Evolutionary conservation across 306 rosid species (phyloP).

Genomic region (Sphenostylis stenocarpa): DNA sequence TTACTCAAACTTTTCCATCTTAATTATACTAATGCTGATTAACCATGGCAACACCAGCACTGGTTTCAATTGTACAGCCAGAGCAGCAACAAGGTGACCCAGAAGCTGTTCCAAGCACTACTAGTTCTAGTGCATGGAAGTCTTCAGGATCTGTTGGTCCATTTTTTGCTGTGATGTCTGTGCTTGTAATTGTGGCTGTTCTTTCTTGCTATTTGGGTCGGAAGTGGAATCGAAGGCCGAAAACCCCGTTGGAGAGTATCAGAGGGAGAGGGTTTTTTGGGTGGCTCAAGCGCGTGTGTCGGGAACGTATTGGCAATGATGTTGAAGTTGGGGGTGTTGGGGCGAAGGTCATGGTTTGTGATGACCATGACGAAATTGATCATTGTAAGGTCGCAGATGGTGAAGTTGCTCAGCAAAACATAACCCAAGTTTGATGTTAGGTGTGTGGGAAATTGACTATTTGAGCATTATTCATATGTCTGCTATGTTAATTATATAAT

Average conservation of each 20-base stretch:
- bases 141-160: conserved; percentile 70
- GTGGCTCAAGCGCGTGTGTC: conserved; percentile 48
- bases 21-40: neutral
- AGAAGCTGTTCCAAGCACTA: neutral
- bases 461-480: neutral
- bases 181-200: conserved; percentile 49
- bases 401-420: conserved; percentile 26
- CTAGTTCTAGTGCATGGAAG: conserved; percentile 21
- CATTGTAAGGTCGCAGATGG: conserved; percentile 25
- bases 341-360: conserved; percentile 42
- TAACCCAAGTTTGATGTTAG: neutral
- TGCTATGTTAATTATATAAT: neutral
- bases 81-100: conserved; percentile 7
- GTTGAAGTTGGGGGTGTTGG: conserved; percentile 34
- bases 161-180: conserved; percentile 66
- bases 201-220: conserved; percentile 62
- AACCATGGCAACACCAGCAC: conserved; percentile 30
- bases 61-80: conserved; percentile 16
- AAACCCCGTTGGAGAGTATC: conserved; percentile 47
- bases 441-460: neutral
- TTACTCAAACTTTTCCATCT: neutral
- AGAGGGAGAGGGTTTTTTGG: conserved; percentile 42
- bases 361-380: conserved; percentile 9
- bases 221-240: conserved; percentile 37
- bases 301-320: conserved; percentile 7